Percentiles rank a stretch among this genome's conserved stretches.
phyloP scores from a whole-genome alignment of 2,329 filamentous ascomycete species.

The Colletotrichum scovillei region DNA sequence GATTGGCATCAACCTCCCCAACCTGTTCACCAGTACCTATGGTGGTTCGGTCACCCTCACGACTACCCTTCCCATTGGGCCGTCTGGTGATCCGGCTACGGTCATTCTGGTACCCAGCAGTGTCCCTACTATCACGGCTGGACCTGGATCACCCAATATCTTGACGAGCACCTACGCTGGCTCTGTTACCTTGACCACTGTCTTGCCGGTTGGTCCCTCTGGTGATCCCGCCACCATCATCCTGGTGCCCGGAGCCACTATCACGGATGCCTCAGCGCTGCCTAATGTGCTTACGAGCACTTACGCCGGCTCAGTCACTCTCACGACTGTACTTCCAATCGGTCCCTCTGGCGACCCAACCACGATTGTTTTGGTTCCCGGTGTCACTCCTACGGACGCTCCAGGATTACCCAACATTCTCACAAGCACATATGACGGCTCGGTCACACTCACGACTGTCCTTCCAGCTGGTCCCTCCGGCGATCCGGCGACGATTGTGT shows the following conservation, averaged over 20 bases:
- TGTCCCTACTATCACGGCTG: not conserved
- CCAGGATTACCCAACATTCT: not conserved
- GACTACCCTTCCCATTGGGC: not conserved
- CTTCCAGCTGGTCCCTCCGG: not conserved
- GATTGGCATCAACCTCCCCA: not conserved
- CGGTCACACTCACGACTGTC: not conserved
- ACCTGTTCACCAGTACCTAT: not conserved
- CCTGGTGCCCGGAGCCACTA: not conserved
- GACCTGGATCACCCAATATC: not conserved
- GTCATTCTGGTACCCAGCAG: not conserved
- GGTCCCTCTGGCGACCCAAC: not conserved
- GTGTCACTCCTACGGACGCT: not conserved
- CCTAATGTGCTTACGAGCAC: conserved; percentile 1
- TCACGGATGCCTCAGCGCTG: not conserved
- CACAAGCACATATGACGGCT: not conserved
- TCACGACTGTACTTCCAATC: not conserved
- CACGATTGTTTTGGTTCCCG: not conserved
- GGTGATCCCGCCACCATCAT: not conserved
- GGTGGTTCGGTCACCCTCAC: not conserved
- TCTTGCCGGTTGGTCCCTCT: not conserved
- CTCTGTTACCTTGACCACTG: not conserved
- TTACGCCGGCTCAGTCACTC: not conserved
- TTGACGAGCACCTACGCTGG: not conserved
- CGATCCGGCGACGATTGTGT: not conserved
- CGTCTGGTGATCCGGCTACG: not conserved